Evolutionary conservation across 495 filamentous ascomycete species (phyloP).

Genomic region (Tuber melanosporum): DNA sequence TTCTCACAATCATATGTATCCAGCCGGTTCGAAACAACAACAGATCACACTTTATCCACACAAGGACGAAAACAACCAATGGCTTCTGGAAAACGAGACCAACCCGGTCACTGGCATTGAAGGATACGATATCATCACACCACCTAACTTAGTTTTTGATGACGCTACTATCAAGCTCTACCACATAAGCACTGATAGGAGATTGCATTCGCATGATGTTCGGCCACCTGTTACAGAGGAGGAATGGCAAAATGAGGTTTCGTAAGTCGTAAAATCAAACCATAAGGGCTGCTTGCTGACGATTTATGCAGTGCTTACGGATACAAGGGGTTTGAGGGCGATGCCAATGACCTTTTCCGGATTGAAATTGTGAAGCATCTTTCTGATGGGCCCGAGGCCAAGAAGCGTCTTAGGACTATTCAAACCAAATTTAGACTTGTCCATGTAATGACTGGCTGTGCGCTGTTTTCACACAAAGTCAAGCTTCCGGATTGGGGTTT

Average conservation of each 20-base stretch:
- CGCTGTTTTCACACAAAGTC: conserved; percentile 95
- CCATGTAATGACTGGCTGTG: conserved; percentile 94
- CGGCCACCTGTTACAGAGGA: conserved; percentile 96
- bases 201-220: conserved; percentile 93
- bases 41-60: conserved; percentile 97
- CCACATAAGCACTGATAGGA: conserved; percentile 72
- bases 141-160: conserved; percentile 65
- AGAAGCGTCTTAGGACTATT: conserved; percentile 83
- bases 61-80: conserved; percentile 97
- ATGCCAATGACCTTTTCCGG: conserved; percentile 93
- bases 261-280: conserved; percentile 37
- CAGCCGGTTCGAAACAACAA: conserved; percentile 93
- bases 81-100: conserved; percentile 89
- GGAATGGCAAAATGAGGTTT: conserved; percentile 98
- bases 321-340: conserved; percentile 91
- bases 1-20: conserved; percentile 96
- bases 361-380: conserved; percentile 88
- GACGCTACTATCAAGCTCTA: conserved; percentile 75
- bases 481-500: conserved; percentile 96
- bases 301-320: conserved; percentile 60
- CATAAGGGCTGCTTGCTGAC: background rate
- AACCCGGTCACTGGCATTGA: conserved; percentile 76
- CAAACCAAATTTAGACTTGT: conserved; percentile 93
- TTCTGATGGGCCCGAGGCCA: conserved; percentile 72
- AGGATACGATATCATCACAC: conserved; percentile 73